Evolutionary conservation across 805 yeast species (phyloP), one percentile per base, ranked within the genome.

Genomic region (Candida maris): DNA sequence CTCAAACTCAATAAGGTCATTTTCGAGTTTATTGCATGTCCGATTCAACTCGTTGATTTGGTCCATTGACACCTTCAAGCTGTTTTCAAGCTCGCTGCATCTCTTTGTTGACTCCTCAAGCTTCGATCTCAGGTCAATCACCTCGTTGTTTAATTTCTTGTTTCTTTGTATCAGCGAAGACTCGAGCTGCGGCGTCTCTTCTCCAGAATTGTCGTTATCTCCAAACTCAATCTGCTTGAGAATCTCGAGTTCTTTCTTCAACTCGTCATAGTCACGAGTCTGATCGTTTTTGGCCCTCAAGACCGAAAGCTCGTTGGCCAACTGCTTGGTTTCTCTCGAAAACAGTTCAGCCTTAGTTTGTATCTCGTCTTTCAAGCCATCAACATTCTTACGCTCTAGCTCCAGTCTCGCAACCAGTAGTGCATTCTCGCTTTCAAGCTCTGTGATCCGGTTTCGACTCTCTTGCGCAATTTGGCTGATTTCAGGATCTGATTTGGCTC

Each of bases 181-280:
- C 28, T 59, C 63, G 37, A 59, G 34, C 34, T 48, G 51, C 15
- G 81, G 70, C n/a, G 75, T 40, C 13, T 49, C 50, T 4, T 52
- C 56, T 15, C 48, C 57, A 19, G 48, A 48, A 15, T 52, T 61
- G 6, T 48, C 60, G 12, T 51, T 60, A 16, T 56, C 64, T 3
- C 89, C 89, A 61, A 87, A 83, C 50, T 85, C 86, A 25, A 87
- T 80, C 44, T 81, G 79, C 54, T 82, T 78, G 42, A 88, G 57
- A 18, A 87, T 73, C 14, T 71, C 73, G 45, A 89, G 65, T 51
- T 89, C 96, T 33, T 76, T 73, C 56, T 86, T 87, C 32, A 88
- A 56, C 43, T 85, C 88, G 35, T 84, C 88, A 58, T 89, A 88
- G 54, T 88, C 96, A 2, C 70, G 62, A 34, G 78, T 75, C 21